These are phyloP conservation scores for Chlamydomonas applanata DNA, from an alignment of 139 green algal species.

Conservation along the genomic window DNA sequence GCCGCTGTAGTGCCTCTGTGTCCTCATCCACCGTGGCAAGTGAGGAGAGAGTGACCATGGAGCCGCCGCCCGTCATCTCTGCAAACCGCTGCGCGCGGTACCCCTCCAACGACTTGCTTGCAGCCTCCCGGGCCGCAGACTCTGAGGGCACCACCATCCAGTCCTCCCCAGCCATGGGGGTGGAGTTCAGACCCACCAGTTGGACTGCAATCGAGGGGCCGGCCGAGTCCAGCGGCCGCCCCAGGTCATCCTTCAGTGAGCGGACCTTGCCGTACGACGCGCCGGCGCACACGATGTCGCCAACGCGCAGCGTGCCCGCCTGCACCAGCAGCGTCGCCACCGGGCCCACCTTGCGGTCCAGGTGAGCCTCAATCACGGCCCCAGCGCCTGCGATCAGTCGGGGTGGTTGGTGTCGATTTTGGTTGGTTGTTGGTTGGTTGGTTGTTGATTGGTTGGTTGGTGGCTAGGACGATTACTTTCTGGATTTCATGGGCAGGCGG, in stretches of 20 bases:
- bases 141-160: constrained; percentile 74
- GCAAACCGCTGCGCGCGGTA: constrained; percentile 54
- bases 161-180: constrained; percentile 77
- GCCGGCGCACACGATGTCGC: constrained; percentile 81
- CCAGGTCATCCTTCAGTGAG: constrained; percentile 62
- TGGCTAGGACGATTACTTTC: too few species aligned
- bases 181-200: constrained; percentile 80
- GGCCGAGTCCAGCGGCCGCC: constrained; percentile 50
- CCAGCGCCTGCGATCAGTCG: constrained; percentile 49
- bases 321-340: constrained; percentile 90
- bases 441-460: too few species aligned
- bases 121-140: constrained; percentile 54
- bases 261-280: constrained; percentile 80
- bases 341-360: constrained; percentile 83
- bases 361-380: constrained; percentile 91
- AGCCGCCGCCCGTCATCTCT: constrained; percentile 57
- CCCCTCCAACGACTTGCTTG: constrained; percentile 32
- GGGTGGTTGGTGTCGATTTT: too few species aligned
- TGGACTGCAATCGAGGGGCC: constrained; percentile 89
- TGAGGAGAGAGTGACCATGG: constrained; percentile 83
- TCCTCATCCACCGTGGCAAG: constrained; percentile 81
- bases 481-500: too few species aligned
- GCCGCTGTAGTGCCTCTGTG: constrained; percentile 60
- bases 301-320: constrained; percentile 81
- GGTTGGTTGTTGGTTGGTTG: too few species aligned